These are phyloP conservation scores for Globisporangium recalcitrans DNA, from an alignment of 352 stramenopile species.

Conservation along the genomic window DNA sequence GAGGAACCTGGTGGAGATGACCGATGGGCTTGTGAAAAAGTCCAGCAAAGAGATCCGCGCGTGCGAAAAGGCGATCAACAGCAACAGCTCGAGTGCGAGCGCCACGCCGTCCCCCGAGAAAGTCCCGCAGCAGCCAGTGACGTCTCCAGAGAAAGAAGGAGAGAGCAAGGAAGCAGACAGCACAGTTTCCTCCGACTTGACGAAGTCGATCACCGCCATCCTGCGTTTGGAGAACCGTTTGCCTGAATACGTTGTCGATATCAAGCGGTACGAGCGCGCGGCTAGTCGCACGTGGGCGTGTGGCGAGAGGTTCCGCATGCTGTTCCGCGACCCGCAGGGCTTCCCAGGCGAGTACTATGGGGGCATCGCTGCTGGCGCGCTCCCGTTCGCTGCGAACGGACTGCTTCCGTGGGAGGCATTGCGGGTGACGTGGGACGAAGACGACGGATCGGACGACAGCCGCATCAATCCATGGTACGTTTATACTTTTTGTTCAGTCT, in stretches of 20 bases:
- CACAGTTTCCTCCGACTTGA: constrained; percentile 10
- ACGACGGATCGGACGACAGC: constrained; percentile 75
- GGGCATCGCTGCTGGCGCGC: constrained; percentile 55
- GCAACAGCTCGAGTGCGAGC: constrained; percentile 2
- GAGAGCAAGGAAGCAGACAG: constrained; percentile 11
- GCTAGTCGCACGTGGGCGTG: constrained; percentile 51
- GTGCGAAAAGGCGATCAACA: constrained; percentile 35
- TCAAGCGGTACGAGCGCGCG: constrained; percentile 58
- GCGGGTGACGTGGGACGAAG: constrained; percentile 81
- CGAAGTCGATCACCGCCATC: constrained; percentile 44
- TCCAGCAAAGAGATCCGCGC: constrained; percentile 58
- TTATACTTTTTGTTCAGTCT: background rate
- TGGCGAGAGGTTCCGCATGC: constrained; percentile 72
- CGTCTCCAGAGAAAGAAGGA: background rate
- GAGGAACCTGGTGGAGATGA: constrained; percentile 59
- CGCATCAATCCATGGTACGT: constrained; percentile 83
- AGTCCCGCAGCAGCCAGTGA: background rate
- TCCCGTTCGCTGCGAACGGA: constrained; percentile 52
- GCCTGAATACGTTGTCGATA: constrained; percentile 41
- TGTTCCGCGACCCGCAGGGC: constrained; percentile 69
- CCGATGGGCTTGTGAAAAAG: constrained; percentile 63
- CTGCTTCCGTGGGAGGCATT: constrained; percentile 78
- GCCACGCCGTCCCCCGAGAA: constrained; percentile 14
- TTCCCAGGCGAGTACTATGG: constrained; percentile 69
- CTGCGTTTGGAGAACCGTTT: constrained; percentile 81